Base-by-base conservation (phyloP, 129 eudicot species). In the Lactuca sativa region DNA sequence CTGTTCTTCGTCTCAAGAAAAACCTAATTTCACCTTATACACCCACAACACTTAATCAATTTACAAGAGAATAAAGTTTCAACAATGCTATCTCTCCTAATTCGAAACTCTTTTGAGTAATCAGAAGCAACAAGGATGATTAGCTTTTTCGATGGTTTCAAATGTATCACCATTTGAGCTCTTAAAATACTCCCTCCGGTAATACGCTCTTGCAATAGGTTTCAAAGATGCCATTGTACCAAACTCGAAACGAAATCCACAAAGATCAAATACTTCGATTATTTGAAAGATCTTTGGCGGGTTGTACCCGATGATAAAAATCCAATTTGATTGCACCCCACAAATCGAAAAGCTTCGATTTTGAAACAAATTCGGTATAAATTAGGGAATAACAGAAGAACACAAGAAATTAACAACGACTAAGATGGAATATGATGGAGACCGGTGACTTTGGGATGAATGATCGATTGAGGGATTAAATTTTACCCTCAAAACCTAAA, bases 71-170 rank as follows among this genome's bases (percentile, higher is more conserved):
- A 93, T 48, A 93, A 71, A 72, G 59, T 21, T 84, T 90, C 89
- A 47, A 95, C 95, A 62, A 93, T 83, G 36, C 78, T 78, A 80
- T 85, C 97, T 62, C 95, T 80, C 63, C 79, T 85, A 17, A 68
- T 49, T 69, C 80, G 78, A 75, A 86, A 90, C 67, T 93, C 92
- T 10, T 87, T 72, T 1, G 97, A 95, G 31, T 77, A 82, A 90
- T 93, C 99, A 6, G 86, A 66, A 15, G 92, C 95, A n/a, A 97
- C 99, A 18, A 93, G 88, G 77, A 85, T 66, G 38, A 93, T 87
- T 3, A 1, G 92, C 97, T 18, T 85, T 61, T 74, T 90, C 87
- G 51, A 93, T 87, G 53, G 82, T 80, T 55, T 80, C 84, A 56
- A 93, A 93, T 48, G 90, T 83, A 77, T 90, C 92, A 3, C 88